Percentiles rank a stretch among this genome's conserved stretches.
phyloP scores from a whole-genome alignment of 2,329 filamentous ascomycete species.

The Magnaporthiopsis poae region DNA sequence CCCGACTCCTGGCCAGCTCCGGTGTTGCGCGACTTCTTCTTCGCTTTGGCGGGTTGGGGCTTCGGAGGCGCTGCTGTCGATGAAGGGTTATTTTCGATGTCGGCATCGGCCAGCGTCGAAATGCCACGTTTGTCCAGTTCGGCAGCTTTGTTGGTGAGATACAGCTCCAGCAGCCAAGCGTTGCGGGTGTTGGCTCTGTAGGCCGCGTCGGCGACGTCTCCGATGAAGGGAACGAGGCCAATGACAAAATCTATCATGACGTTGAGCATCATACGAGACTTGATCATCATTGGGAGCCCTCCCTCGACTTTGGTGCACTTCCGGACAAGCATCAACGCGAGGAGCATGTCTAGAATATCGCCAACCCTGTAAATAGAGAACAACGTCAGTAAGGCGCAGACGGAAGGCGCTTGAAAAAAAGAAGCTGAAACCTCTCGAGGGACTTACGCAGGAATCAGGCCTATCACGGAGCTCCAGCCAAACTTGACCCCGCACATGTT shows the following conservation, averaged over 20 bases:
- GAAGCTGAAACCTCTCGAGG: neutral
- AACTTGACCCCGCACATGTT: slow-evolving; percentile 72
- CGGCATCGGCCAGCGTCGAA: slow-evolving; percentile 1
- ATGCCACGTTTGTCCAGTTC: slow-evolving; percentile 4
- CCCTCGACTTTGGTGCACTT: slow-evolving; percentile 64
- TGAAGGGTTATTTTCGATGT: slow-evolving; percentile 1
- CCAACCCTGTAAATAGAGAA: slow-evolving; percentile 45
- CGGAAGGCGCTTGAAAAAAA: neutral
- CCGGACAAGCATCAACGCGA: slow-evolving; percentile 66
- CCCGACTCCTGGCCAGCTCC: neutral
- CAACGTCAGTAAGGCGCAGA: neutral
- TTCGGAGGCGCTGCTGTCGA: neutral
- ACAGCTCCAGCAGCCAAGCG: slow-evolving; percentile 52
- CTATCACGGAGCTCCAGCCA: slow-evolving; percentile 82
- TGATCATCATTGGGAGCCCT: slow-evolving; percentile 54
- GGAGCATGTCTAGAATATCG: slow-evolving; percentile 61
- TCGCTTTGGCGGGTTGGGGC: slow-evolving; percentile 1
- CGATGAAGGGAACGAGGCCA: slow-evolving; percentile 64
- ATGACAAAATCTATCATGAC: slow-evolving; percentile 63
- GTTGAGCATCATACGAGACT: slow-evolving; percentile 69
- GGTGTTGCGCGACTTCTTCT: neutral
- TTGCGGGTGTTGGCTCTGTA: slow-evolving; percentile 72
- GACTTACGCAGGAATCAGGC: slow-evolving; percentile 68
- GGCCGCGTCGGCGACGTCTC: slow-evolving; percentile 63
- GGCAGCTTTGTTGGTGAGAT: slow-evolving; percentile 4